Evolutionary conservation across 495 filamentous ascomycete genomes (phyloP).

Genomic region (Neurospora africana): DNA sequence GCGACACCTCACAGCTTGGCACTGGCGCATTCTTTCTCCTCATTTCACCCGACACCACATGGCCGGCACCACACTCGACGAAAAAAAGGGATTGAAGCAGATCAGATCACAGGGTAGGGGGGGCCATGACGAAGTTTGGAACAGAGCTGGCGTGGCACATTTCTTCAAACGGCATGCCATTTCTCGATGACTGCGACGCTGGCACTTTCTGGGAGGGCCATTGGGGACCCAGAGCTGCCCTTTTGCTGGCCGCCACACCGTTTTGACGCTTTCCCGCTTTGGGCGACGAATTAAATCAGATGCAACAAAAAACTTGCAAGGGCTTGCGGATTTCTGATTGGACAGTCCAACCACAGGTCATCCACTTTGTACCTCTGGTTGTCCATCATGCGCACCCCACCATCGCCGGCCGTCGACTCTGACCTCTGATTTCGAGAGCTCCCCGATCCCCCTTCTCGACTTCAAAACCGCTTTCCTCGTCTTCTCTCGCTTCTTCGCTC

Average conservation of each 20-base stretch:
- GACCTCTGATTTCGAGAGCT: constrained; percentile 28
- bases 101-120: background rate
- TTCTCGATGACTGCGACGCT: constrained; percentile 1
- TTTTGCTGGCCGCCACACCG: constrained; percentile 17
- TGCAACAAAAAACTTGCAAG: constrained; percentile 17
- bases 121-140: background rate
- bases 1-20: background rate
- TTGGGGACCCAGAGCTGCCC: background rate
- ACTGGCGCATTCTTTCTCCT: background rate
- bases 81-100: background rate
- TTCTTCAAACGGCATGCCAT: background rate
- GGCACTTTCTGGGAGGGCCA: constrained; percentile 7
- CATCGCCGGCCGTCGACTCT: constrained; percentile 11
- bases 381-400: constrained; percentile 28
- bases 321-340: constrained; percentile 34
- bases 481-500: constrained; percentile 24
- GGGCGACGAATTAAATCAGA: constrained; percentile 18
- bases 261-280: constrained; percentile 22
- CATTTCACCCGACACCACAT: background rate
- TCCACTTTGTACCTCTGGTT: constrained; percentile 28
- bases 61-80: background rate
- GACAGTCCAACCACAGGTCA: constrained; percentile 25
- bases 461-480: constrained; percentile 6
- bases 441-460: constrained; percentile 16
- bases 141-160: background rate